Base-by-base conservation (phyloP, 2,329 filamentous ascomycete genomes). In the Apiospora marii region DNA sequence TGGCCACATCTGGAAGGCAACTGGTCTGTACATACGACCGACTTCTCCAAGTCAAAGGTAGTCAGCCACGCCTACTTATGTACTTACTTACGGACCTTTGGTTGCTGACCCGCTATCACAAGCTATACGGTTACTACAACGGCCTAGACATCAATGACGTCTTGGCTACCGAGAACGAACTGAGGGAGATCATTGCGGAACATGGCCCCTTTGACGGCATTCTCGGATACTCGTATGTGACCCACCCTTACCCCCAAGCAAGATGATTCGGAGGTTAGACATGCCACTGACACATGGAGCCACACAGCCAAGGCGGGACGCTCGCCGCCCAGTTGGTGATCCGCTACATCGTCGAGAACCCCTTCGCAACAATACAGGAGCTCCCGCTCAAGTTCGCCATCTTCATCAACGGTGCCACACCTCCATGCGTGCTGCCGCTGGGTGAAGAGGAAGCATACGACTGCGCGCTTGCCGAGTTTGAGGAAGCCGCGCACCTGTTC, bases 1-100 rank as follows among this genome's bases (percentile, higher is more conserved):
- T 70, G 68, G 68, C 68, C 68, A 30, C 68, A 70, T 49, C 48
- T 70, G 27, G 68, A 70, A 27, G 68, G 68, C 10, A 70, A 70
- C 30, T 70, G 68, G 68, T 70, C 68, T 49, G 68, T 70, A 1
- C 68, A 70, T 27, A 70, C 68, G 4, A 70, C 68, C 13, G 68
- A 70, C 48, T 70, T 70, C 34, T 70, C 68, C 16, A 70, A 70
- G 30, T 70, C 68, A 1, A 70, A 70, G 68, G 68, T 70, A 19
- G 19, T 8, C n/a, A 48, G 3, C 10, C 14, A n/a, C 10, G 3
- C 24, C 4, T n/a, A n/a, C 58, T 22, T 19, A 10, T 22, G 7
- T 19, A 7, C 8, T 19, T 4, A 22, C 1, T 19, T 4, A 22
- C 1, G 1, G 1, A 10, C 4, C 19, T 13, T 19, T 13, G 13